A percentile compares a stretch with the other conserved stretches of the same genome.
Conservation (phyloP, 163 green algal genomes). For the Prototheca cutis region DNA sequence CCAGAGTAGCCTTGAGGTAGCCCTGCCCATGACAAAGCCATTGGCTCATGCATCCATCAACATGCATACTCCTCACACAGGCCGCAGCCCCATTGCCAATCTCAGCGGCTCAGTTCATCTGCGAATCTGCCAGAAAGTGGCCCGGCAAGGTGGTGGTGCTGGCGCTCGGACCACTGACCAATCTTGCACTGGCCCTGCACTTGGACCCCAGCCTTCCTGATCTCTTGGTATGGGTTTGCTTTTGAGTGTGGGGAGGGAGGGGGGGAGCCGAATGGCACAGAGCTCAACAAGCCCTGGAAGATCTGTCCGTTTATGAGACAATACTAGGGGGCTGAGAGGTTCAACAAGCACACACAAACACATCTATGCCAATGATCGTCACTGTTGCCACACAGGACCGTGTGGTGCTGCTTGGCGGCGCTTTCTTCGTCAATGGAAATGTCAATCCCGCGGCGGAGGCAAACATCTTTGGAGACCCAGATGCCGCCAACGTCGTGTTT, state of each 20-base stretch:
- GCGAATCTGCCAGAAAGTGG: constrained; percentile 28
- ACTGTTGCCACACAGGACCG: constrained; percentile 28
- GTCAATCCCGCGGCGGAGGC: constrained; percentile 83
- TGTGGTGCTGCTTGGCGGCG: constrained; percentile 74
- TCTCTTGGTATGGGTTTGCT: constrained; percentile 44
- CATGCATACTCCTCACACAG: too few relatives aligned
- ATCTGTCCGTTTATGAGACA: too few relatives aligned
- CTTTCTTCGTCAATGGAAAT: constrained; percentile 74
- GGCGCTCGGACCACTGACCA: constrained; percentile 63
- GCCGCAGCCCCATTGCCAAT: background rate
- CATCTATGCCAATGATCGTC: too few relatives aligned
- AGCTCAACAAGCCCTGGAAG: too few relatives aligned
- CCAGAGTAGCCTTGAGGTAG: too few relatives aligned
- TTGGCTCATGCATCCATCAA: too few relatives aligned
- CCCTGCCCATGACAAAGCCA: too few relatives aligned
- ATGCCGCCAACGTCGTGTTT: constrained; percentile 78
- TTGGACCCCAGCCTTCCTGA: constrained; percentile 41
- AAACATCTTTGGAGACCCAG: constrained; percentile 81
- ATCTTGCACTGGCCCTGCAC: constrained; percentile 66
- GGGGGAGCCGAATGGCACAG: too few relatives aligned
- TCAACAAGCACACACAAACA: too few relatives aligned
- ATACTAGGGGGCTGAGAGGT: too few relatives aligned
- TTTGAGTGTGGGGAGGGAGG: too few relatives aligned
- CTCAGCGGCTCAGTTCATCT: constrained; percentile 66
- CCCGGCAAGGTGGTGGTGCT: constrained; percentile 58